A percentile compares a stretch with the other conserved stretches of the same genome.
Evolutionary conservation across 139 green algal genomes (phyloP).

Genomic region (Chlorella vulgaris): DNA sequence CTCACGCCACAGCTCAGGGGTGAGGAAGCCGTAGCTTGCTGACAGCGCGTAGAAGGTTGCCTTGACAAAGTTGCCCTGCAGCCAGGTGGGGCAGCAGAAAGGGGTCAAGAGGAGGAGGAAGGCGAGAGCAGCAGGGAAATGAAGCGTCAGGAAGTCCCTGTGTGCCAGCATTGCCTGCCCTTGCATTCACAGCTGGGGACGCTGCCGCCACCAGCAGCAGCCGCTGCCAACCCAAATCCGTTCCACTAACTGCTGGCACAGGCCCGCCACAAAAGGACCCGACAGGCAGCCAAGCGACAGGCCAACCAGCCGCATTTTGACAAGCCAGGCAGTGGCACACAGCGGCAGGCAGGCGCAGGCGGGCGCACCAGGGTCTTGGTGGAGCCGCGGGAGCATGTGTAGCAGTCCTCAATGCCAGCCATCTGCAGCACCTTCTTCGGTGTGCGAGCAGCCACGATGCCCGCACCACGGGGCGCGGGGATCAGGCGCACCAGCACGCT

Average conservation of each 20-base stretch:
- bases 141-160: too few species aligned
- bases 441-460: conserved; percentile 95
- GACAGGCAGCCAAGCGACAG: too few species aligned
- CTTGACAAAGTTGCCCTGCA: conserved; percentile 34
- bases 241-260: too few species aligned
- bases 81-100: too few species aligned
- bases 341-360: not conserved
- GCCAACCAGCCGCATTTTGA: too few species aligned
- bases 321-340: too few species aligned
- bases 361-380: conserved; percentile 94
- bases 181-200: too few species aligned
- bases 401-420: conserved; percentile 99
- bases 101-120: not conserved
- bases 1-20: conserved; percentile 96
- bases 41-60: conserved; percentile 60
- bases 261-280: too few species aligned
- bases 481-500: conserved; percentile 95
- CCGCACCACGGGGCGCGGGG: conserved; percentile 95
- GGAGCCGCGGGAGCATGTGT: conserved; percentile 92
- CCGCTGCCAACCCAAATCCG: too few species aligned
- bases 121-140: not conserved
- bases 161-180: too few species aligned
- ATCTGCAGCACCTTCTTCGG: conserved; percentile 99
- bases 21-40: conserved; percentile 96
- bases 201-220: too few species aligned